A percentile compares a stretch with the other conserved stretches of the same genome.
phyloP scores from a whole-genome alignment of 73 alveolate species.

The Halteria grandinella region DNA sequence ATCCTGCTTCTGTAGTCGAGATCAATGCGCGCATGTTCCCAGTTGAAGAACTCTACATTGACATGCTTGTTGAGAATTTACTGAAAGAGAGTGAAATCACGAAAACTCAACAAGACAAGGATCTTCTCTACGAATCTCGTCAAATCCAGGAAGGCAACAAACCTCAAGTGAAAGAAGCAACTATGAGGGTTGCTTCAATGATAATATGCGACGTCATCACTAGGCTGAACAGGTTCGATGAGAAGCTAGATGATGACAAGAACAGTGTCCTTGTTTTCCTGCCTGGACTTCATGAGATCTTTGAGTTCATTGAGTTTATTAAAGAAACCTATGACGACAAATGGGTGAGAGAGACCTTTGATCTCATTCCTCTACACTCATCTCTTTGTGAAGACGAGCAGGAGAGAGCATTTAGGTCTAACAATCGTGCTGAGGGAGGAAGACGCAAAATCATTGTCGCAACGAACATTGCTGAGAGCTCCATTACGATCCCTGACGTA shows the following conservation, averaged over 20 bases:
- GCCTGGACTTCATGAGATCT: slow-evolving; percentile 92
- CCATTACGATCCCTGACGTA: slow-evolving; percentile 96
- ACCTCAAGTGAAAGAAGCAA: slow-evolving; percentile 44
- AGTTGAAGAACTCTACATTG: slow-evolving; percentile 52
- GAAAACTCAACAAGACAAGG: slow-evolving; percentile 12
- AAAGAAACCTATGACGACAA: slow-evolving; percentile 44
- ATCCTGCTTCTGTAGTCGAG: slow-evolving; percentile 58
- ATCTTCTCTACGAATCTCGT: neutral
- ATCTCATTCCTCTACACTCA: slow-evolving; percentile 76
- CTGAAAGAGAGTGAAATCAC: slow-evolving; percentile 2
- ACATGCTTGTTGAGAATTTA: slow-evolving; percentile 46
- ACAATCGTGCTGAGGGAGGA: slow-evolving; percentile 41
- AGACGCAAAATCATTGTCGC: slow-evolving; percentile 93
- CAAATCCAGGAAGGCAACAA: slow-evolving; percentile 1
- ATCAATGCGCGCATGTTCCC: slow-evolving; percentile 45
- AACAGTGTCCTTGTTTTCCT: slow-evolving; percentile 84
- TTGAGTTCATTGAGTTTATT: slow-evolving; percentile 61
- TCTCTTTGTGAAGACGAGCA: slow-evolving; percentile 81
- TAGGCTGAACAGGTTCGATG: slow-evolving; percentile 46
- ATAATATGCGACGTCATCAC: slow-evolving; percentile 58
- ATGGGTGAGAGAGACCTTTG: slow-evolving; percentile 48
- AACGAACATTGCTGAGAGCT: slow-evolving; percentile 98
- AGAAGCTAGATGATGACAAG: slow-evolving; percentile 54
- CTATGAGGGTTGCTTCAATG: slow-evolving; percentile 51
- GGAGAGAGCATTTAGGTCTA: slow-evolving; percentile 71